Conservation (phyloP, 108 stramenopile species). For the Phaeodactylum tricornutum region DNA sequence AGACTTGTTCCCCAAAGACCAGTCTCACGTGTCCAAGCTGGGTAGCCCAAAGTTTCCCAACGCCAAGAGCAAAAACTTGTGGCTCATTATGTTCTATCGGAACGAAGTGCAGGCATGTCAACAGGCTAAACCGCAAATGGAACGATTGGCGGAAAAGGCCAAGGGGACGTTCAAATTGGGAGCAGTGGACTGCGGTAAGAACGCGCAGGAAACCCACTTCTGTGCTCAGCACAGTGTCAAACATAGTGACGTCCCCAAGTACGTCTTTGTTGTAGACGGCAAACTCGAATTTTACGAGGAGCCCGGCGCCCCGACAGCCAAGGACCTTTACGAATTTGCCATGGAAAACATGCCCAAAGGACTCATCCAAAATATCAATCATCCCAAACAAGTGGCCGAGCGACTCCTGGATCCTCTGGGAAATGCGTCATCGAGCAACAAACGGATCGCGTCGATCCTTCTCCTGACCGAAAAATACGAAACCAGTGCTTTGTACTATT, state of each 20-base stretch:
- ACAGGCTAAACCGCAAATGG: slow-evolving; percentile 17
- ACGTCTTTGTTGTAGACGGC: slow-evolving; percentile 57
- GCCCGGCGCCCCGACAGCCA: slow-evolving; percentile 14
- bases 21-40: slow-evolving; percentile 40
- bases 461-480: slow-evolving; percentile 75
- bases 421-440: neutral
- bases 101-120: slow-evolving; percentile 22
- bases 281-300: slow-evolving; percentile 16
- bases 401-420: slow-evolving; percentile 26
- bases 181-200: slow-evolving; percentile 57
- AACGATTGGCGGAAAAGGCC: slow-evolving; percentile 37
- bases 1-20: slow-evolving; percentile 51
- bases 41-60: slow-evolving; percentile 70
- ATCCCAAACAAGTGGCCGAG: slow-evolving; percentile 29
- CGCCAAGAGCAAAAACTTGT: slow-evolving; percentile 40
- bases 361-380: slow-evolving; percentile 59
- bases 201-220: slow-evolving; percentile 28
- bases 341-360: slow-evolving; percentile 36
- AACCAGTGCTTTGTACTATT: slow-evolving; percentile 55
- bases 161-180: slow-evolving; percentile 59
- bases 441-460: slow-evolving; percentile 26
- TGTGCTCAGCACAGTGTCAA: slow-evolving; percentile 34
- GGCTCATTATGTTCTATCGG: slow-evolving; percentile 62
- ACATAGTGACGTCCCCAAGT: slow-evolving; percentile 30
- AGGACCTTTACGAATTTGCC: slow-evolving; percentile 51